Evolutionary conservation across 1,284 basidiomycete species (phyloP).

Genomic region (Peniophora sp.): DNA sequence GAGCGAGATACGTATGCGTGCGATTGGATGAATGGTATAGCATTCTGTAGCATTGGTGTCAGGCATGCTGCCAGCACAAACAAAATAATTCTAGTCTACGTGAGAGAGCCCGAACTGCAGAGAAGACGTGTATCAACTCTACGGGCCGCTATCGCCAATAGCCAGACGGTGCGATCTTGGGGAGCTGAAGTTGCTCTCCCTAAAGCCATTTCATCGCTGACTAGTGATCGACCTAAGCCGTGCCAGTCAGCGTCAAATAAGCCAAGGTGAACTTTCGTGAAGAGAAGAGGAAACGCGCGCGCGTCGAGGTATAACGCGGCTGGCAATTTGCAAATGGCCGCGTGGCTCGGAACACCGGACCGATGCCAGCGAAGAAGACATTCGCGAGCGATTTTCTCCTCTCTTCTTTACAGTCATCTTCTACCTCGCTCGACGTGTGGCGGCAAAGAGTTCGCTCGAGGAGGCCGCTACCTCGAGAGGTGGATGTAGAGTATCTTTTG

Average conservation of each 20-base stretch:
- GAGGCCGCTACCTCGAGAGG: background rate
- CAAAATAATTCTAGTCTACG: no score
- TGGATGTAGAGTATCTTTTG: conserved; percentile 17
- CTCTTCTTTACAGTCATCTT: conserved; percentile 54
- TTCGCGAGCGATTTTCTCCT: background rate
- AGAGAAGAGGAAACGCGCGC: conserved; percentile 7
- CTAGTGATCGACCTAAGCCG: conserved; percentile 22
- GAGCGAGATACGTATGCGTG: no score
- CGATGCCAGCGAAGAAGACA: no score
- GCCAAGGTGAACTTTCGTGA: conserved; percentile 62
- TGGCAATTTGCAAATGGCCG: no score
- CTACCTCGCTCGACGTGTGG: conserved; percentile 16
- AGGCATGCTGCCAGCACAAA: no score
- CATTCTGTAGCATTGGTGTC: no score
- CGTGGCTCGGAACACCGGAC: no score
- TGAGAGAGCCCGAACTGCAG: no score
- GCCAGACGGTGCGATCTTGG: conserved; percentile 35
- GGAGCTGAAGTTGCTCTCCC: conserved; percentile 40
- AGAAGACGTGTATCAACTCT: conserved; percentile 49
- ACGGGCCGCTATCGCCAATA: conserved; percentile 44
- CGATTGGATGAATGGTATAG: no score
- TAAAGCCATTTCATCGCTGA: conserved; percentile 38
- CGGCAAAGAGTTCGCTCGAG: conserved; percentile 20
- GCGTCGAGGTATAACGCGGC: background rate
- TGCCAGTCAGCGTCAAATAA: conserved; percentile 59